A percentile compares a stretch with the other conserved stretches of the same genome.
phyloP scores from a whole-genome alignment of 1,139 yeast genomes.

The Yamadazyma diddensiae region DNA sequence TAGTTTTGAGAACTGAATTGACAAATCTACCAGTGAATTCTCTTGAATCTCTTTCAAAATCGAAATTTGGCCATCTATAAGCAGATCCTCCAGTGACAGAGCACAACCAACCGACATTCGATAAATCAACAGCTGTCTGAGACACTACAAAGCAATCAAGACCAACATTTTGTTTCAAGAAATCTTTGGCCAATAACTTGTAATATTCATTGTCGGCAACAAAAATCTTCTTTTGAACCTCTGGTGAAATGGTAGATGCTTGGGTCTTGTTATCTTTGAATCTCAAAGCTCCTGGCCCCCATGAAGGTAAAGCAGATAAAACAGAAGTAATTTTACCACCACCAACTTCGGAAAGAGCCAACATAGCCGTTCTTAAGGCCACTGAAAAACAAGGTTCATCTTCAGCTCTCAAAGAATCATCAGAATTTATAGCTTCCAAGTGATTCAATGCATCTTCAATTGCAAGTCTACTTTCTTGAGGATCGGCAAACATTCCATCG shows the following conservation, averaged over 20 bases:
- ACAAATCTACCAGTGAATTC: constrained; percentile 60
- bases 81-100: constrained; percentile 72
- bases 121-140: constrained; percentile 64
- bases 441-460: constrained; percentile 68
- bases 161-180: constrained; percentile 62
- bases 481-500: constrained; percentile 79
- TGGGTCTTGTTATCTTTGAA: constrained; percentile 46
- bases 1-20: constrained; percentile 39
- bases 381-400: constrained; percentile 78
- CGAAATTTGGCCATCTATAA: constrained; percentile 65
- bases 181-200: constrained; percentile 56
- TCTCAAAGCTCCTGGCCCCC: constrained; percentile 80
- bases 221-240: constrained; percentile 54
- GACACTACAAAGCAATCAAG: constrained; percentile 75
- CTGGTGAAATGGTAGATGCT: constrained; percentile 33
- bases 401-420: constrained; percentile 40
- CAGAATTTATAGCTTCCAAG: constrained; percentile 47
- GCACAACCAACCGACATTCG: constrained; percentile 68
- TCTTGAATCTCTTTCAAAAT: constrained; percentile 67
- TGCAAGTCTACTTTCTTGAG: constrained; percentile 57
- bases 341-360: constrained; percentile 57
- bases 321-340: constrained; percentile 83
- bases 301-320: constrained; percentile 68
- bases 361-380: constrained; percentile 67
- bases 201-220: constrained; percentile 65